Base-by-base conservation (phyloP, 2,329 filamentous ascomycete species). In the Elsinoe ampelina region DNA sequence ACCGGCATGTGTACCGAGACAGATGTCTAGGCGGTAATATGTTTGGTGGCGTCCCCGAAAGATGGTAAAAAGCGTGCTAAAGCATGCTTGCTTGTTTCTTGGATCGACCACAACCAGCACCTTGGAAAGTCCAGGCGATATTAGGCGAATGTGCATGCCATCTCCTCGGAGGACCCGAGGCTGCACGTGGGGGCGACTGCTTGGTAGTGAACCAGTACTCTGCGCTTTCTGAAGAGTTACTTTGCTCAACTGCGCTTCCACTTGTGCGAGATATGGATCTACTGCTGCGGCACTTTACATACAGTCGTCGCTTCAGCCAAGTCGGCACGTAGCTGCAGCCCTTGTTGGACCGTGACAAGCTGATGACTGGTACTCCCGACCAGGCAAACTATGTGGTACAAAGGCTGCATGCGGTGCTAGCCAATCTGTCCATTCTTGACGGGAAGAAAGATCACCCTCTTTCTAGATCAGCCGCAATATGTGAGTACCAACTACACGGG, bases 381-480 rank as follows among this genome's bases (percentile, higher is more conserved):
- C 36, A 39, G 36, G 36, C 13, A 39, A 39, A 12, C 36, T n/a
- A 39, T n/a, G 36, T n/a, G 3, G 36, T 19, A n/a, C 36, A 39
- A 39, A 19, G 10, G 36, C 36, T 39, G 13, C 17, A 39, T 39
- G 36, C 36, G n/a, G 45, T 17, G n/a, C 45, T 15, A 15, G 26
- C 19, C 11, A 35, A 20, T 35, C 30, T 50, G 22, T 35, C 45
- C 45, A 20, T 34, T 50, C 22, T 30, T 12, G 45, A 19, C 45
- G 45, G 45, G 17, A 38, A 17, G 48, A 20, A 26, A 11, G 48
- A 52, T 52, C 34, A 15, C 19, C 11, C 19, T 36, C 30, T n/a
- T 20, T 39, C 48, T 34, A 34, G 48, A 38, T 39, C 48, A 52
- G 48, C 48, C 48, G 48, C 48, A 52, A 52, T 52, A 22, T 52